These are phyloP conservation scores for Hsuehochloa calcarea DNA, from an alignment of 176 grass and related monocot genomes.

Conservation along the genomic window DNA sequence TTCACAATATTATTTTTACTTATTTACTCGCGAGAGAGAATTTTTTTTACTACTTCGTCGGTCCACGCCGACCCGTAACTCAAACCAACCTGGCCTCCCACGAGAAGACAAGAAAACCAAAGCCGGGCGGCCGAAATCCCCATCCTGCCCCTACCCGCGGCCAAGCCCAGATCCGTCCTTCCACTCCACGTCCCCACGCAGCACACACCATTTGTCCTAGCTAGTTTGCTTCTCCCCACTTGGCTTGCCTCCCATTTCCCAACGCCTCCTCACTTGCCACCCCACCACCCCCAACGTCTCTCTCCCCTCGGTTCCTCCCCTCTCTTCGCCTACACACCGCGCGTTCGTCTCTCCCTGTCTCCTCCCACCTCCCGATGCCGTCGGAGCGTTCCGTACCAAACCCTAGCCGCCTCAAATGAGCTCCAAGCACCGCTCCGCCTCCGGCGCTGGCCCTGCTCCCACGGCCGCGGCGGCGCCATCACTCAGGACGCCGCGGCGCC, in stretches of 20 bases:
- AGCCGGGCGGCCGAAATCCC: neutral
- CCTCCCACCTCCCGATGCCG: constrained; percentile 12
- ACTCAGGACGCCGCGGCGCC: constrained; percentile 30
- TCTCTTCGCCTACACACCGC: neutral
- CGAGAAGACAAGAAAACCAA: neutral
- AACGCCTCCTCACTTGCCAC: neutral
- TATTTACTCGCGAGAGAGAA: no score
- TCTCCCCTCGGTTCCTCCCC: constrained; percentile 16
- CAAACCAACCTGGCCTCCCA: neutral
- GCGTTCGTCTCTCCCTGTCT: neutral
- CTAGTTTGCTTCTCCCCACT: constrained; percentile 26
- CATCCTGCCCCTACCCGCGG: neutral
- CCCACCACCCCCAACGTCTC: constrained; percentile 61
- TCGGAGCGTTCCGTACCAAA: neutral
- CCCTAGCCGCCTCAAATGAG: constrained; percentile 24
- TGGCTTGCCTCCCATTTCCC: constrained; percentile 25
- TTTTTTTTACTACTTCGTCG: no score
- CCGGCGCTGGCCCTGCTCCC: neutral
- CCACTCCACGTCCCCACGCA: neutral
- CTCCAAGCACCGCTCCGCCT: constrained; percentile 32
- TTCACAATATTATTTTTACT: no score
- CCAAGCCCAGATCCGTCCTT: constrained; percentile 45
- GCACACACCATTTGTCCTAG: neutral
- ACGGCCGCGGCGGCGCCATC: neutral
- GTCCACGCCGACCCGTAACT: no score